Evolutionary conservation across 495 filamentous ascomycete species (phyloP), one percentile per base, ranked within the genome.

Genomic region (Letharia columbiana): DNA sequence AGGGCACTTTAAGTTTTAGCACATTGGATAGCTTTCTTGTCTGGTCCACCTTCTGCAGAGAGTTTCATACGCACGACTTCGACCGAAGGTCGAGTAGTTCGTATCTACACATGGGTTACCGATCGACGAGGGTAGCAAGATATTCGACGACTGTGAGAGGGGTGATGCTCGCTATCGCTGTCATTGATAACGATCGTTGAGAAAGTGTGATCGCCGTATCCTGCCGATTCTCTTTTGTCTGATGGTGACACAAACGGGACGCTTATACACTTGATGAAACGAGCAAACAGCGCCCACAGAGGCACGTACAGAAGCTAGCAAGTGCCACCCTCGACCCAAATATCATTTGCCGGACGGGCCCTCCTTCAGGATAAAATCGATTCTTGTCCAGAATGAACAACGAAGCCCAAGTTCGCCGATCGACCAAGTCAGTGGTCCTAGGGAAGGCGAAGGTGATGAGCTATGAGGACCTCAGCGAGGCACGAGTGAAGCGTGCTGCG

Each of bases 341-440:
- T 62, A 31, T 47, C 42, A 8, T 47, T 49, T 62, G 60, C 60
- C 41, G 6, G 49, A 47, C 9, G 20, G 0, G 23, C 42, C 60
- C 60, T 62, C 42, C 60, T 31, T 23, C 42, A 49, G 60, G 39
- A 62, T 7, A 62, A 13, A 47, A 31, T 47, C 60, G 40, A 49
- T 35, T 62, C 67, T 69, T 74, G 60, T 31, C 62, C 52, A 66
- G 66, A 62, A 73, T 77, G 20, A 77, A 77, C 54, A 71, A 71
- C 67, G 68, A 74, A 70, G 71, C 69, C 64, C 69, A 70, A 61
- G 68, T 60, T 71, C 71, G 71, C 62, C 62, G 72, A 72, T 77
- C 73, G 40, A 76, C 68, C 60, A 69, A 64, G 63, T 69, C 68
- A 64, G 42, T 61, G 42, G 60, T 74, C n/a, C 47, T 77, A 69